Evolutionary conservation across 1,284 basidiomycete genomes (phyloP), one percentile per base, ranked within the genome.

Genomic region (Pseudomicrostroma phylloplanum): DNA sequence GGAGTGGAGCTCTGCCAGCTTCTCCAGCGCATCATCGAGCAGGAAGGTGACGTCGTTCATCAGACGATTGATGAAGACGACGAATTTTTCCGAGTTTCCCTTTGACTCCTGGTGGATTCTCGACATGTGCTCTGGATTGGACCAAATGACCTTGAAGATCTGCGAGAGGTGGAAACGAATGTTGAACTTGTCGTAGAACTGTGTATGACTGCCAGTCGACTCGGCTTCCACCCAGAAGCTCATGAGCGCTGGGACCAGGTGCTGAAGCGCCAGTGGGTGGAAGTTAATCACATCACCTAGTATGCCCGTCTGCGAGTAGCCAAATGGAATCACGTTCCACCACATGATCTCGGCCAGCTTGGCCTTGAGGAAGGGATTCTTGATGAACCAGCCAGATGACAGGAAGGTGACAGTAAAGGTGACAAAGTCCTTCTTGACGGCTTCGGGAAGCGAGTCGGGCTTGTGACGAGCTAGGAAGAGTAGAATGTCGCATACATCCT

Each of bases 11-110:
- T 93, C 90, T 6, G 87, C 83, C 57, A 99, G 83, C 72, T 93
- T 90, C 69, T 87, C 88, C 59, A 98, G 83, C 4, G 92, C 94
- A 76, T 99, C 96, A 78, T 98, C 94, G 82, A 99, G 87, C 65
- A 98, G 87, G 81, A 92, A 98, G 0, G 96, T 98, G 54, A 96
- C 92, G 76, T 99, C 96, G 84, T 96, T 97, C 84, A 98, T 96
- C 85, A 98, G 89, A 71, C 97, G 84, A 81, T 99, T 98, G 81
- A 92, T 86, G 80, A 99, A 98, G 59, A 89, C 88, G 65, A 97
- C 88, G 58, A 79, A 79, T 40, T 70, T 67, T 21, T 66, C 60
- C 13, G 62, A 63, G 54, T 67, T 63, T 26, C 60, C 66, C 46
- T 56, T 49, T 15, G 77, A 69, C 56, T 71, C 70, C 13, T 56